Percentiles rank a stretch among this genome's conserved stretches.
Conservation (phyloP, 805 yeast species). For the Cyberlindnera euphorbiiphila region DNA sequence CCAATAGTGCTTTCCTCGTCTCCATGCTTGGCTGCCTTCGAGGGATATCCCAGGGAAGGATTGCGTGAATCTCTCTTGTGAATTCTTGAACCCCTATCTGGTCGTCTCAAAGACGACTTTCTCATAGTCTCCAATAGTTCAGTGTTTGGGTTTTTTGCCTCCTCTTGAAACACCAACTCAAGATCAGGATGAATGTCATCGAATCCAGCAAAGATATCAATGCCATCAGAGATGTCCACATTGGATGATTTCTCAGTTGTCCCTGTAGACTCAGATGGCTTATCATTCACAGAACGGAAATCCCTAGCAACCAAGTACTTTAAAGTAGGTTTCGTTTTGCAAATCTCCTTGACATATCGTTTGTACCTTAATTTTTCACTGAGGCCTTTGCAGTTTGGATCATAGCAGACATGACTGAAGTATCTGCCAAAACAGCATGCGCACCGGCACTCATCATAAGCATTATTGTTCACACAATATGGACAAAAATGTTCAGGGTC, state of each 20-base stretch:
- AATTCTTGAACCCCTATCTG: background rate
- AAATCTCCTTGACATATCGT: constrained; percentile 25
- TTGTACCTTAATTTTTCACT: constrained; percentile 26
- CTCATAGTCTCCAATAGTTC: constrained; percentile 14
- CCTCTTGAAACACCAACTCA: background rate
- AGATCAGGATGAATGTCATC: constrained; percentile 6
- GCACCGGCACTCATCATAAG: constrained; percentile 29
- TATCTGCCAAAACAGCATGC: constrained; percentile 28
- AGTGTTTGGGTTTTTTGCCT: constrained; percentile 12
- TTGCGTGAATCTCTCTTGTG: constrained; percentile 1
- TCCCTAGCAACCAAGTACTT: constrained; percentile 13
- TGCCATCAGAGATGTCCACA: background rate
- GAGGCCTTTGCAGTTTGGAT: constrained; percentile 22
- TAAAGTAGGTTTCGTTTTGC: constrained; percentile 22
- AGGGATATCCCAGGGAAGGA: background rate
- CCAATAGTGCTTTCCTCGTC: background rate
- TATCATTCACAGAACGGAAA: constrained; percentile 1
- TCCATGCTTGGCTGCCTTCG: background rate
- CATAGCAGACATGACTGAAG: constrained; percentile 27
- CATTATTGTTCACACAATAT: constrained; percentile 27
- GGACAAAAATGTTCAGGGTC: constrained; percentile 27
- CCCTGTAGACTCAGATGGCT: constrained; percentile 4
- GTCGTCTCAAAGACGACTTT: constrained; percentile 16
- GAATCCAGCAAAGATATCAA: constrained; percentile 16
- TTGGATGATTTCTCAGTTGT: background rate